These are phyloP conservation scores for Gorgonomyces haynaldii DNA, from an alignment of 192 early-diverging fungal species.

Conservation along the genomic window DNA sequence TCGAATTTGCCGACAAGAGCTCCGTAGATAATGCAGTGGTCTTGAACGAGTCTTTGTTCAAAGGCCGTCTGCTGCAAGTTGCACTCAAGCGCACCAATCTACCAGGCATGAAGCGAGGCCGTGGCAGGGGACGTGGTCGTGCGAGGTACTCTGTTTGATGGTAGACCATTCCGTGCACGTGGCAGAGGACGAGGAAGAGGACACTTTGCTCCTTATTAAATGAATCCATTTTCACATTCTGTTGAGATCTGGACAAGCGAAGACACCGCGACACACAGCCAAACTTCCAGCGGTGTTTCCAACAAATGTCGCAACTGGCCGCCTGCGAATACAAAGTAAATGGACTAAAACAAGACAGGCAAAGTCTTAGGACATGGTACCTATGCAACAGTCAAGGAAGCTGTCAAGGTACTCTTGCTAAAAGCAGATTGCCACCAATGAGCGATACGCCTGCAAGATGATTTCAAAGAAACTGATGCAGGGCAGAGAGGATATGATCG, in stretches of 20 bases:
- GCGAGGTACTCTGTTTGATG: no score
- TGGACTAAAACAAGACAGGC: constrained; percentile 16
- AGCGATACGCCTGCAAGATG: constrained; percentile 66
- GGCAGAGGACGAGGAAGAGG: no score
- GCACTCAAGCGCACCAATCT: constrained; percentile 88
- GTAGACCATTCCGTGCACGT: no score
- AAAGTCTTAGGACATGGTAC: constrained; percentile 21
- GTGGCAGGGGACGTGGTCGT: constrained; percentile 63
- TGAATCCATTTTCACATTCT: no score
- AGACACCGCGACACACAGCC: no score
- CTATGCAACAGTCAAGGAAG: constrained; percentile 34
- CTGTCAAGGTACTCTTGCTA: constrained; percentile 25
- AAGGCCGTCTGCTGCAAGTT: constrained; percentile 75
- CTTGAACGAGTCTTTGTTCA: constrained; percentile 81
- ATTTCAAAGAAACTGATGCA: constrained; percentile 55
- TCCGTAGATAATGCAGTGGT: constrained; percentile 72
- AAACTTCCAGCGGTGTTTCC: no score
- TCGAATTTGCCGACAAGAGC: constrained; percentile 84
- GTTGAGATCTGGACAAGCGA: no score
- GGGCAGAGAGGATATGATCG: constrained; percentile 52
- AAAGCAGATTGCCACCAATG: constrained; percentile 37
- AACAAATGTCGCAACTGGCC: no score
- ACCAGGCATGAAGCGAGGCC: constrained; percentile 67
- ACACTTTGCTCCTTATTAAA: no score
- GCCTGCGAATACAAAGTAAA: constrained; percentile 8